A percentile compares a stretch with the other conserved stretches of the same genome.
phyloP scores from a whole-genome alignment of 495 filamentous ascomycete genomes.

The Podospora fimiseda region DNA sequence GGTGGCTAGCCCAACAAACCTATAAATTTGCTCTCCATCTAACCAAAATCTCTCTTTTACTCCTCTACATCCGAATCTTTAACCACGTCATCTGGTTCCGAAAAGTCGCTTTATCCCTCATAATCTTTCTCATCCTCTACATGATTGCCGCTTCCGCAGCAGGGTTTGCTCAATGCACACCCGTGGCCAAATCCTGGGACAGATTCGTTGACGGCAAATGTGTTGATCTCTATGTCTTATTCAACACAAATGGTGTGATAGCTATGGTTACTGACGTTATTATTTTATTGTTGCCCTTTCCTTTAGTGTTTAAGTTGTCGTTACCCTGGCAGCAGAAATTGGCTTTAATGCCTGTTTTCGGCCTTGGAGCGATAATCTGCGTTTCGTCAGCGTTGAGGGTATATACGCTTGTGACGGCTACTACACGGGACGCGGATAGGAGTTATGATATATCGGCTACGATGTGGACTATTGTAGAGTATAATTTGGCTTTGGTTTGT shows the following conservation, averaged over 20 bases:
- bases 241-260: slow-evolving; percentile 21
- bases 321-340: slow-evolving; percentile 19
- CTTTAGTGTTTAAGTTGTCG: slow-evolving; percentile 19
- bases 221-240: slow-evolving; percentile 26
- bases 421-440: slow-evolving; percentile 4
- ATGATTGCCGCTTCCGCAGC: slow-evolving; percentile 18
- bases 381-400: slow-evolving; percentile 20
- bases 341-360: slow-evolving; percentile 24
- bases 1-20: slow-evolving; percentile 19
- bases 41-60: slow-evolving; percentile 26
- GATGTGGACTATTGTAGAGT: slow-evolving; percentile 27
- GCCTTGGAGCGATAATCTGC: slow-evolving; percentile 23
- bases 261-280: slow-evolving; percentile 23
- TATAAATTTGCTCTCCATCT: slow-evolving; percentile 15
- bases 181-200: slow-evolving; percentile 22
- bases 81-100: slow-evolving; percentile 19
- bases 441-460: slow-evolving; percentile 10
- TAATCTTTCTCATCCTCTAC: slow-evolving; percentile 20
- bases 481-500: slow-evolving; percentile 24
- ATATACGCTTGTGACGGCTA: slow-evolving; percentile 2
- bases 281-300: slow-evolving; percentile 20
- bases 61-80: slow-evolving; percentile 30
- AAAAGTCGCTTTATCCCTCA: slow-evolving; percentile 8
- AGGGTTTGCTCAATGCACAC: slow-evolving; percentile 22
- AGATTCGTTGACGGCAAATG: slow-evolving; percentile 10